phyloP scores from a whole-genome alignment of 2,329 filamentous ascomycete species.

The Pseudogymnoascus sp. region DNA sequence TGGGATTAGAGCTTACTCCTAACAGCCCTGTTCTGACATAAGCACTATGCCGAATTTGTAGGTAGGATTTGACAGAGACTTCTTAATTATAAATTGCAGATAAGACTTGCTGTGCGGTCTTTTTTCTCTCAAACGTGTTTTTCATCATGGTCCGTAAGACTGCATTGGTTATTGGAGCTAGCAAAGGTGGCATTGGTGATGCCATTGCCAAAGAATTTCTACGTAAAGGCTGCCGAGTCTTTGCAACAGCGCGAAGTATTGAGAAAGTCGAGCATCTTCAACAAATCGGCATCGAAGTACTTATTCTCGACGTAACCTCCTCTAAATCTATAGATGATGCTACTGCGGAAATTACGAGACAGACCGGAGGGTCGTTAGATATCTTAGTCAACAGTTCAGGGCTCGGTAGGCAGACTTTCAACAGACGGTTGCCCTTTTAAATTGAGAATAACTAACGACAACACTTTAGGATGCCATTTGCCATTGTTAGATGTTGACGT shows the following conservation, averaged over 20 bases:
- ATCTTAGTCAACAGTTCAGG: conserved; percentile 41
- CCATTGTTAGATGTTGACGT: conserved; percentile 29
- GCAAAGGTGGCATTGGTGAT: conserved; percentile 32
- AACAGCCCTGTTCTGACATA: not conserved
- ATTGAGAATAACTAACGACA: conserved; percentile 20
- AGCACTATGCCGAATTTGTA: not conserved
- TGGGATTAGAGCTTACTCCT: not conserved
- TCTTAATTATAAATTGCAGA: not conserved
- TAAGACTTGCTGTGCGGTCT: not conserved
- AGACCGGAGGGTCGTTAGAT: conserved; percentile 33
- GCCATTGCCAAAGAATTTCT: conserved; percentile 34
- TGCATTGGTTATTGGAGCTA: conserved; percentile 32
- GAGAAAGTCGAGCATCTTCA: conserved; percentile 28
- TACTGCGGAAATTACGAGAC: conserved; percentile 26
- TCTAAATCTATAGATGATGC: conserved; percentile 29
- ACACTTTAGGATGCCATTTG: conserved; percentile 19
- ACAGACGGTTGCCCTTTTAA: conserved; percentile 1
- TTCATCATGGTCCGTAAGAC: conserved; percentile 9
- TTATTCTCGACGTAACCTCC: conserved; percentile 36
- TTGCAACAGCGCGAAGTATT: conserved; percentile 34
- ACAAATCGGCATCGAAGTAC: conserved; percentile 25
- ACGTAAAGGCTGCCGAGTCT: conserved; percentile 31
- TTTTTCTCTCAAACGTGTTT: not conserved
- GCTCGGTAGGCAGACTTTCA: conserved; percentile 14
- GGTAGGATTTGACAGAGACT: not conserved